Conservation (phyloP, 805 yeast species). For the Kodamaea nitidulidarum region DNA sequence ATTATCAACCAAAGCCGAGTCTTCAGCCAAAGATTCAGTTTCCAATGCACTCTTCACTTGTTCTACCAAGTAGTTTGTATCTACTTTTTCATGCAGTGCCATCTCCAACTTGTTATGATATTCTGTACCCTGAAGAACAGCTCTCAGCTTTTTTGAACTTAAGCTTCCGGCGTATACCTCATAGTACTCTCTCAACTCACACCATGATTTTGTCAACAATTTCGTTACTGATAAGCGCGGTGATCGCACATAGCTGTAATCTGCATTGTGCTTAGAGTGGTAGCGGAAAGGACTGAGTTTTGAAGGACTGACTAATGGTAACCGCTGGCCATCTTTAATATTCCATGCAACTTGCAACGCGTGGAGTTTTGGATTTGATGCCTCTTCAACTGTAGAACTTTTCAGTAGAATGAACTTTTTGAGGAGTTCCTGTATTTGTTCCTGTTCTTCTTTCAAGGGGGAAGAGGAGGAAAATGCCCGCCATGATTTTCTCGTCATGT, state of each 20-base stretch:
- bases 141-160: slow-evolving; percentile 25
- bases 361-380: background rate
- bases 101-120: slow-evolving; percentile 48
- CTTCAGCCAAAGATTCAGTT: too few relatives aligned
- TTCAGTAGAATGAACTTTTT: background rate
- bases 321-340: slow-evolving; percentile 1
- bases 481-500: background rate
- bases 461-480: background rate
- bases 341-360: slow-evolving; percentile 6
- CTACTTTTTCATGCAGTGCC: slow-evolving; percentile 38
- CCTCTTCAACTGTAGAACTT: background rate
- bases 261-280: slow-evolving; percentile 22
- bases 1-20: slow-evolving; percentile 9
- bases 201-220: slow-evolving; percentile 58
- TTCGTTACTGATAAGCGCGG: slow-evolving; percentile 57
- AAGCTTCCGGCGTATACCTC: slow-evolving; percentile 45
- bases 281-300: slow-evolving; percentile 21
- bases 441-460: background rate
- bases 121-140: slow-evolving; percentile 45
- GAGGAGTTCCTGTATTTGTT: background rate
- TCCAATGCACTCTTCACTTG: slow-evolving; percentile 3
- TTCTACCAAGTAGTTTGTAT: slow-evolving; percentile 10
- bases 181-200: slow-evolving; percentile 59
- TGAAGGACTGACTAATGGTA: slow-evolving; percentile 6
- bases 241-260: slow-evolving; percentile 17